phyloP scores from a whole-genome alignment of 1,284 basidiomycete species.

The Sanghuangporus weigelae region DNA sequence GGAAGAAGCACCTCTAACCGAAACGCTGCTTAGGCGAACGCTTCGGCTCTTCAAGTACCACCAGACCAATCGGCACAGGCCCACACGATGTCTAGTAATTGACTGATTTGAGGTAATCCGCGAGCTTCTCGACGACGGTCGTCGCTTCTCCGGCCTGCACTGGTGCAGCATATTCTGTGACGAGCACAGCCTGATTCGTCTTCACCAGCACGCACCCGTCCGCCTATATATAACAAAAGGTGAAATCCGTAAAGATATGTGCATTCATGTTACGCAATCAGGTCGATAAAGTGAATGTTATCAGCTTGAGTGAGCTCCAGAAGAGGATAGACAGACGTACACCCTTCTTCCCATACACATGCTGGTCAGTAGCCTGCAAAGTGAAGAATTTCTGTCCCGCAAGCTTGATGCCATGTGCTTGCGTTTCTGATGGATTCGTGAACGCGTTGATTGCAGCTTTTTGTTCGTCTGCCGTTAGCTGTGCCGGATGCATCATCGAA shows the following conservation, averaged over 20 bases:
- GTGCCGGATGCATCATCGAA: not conserved
- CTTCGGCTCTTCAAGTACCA: not conserved
- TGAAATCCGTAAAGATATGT: not conserved
- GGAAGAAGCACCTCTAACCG: not conserved
- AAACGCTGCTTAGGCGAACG: not conserved
- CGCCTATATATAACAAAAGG: slow-evolving; percentile 40
- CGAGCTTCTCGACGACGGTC: slow-evolving; percentile 67
- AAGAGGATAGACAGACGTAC: slow-evolving; percentile 42
- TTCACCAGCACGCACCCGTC: slow-evolving; percentile 82
- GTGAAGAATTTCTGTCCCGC: slow-evolving; percentile 80
- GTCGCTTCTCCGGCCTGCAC: slow-evolving; percentile 71
- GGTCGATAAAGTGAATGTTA: not conserved
- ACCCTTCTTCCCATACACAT: slow-evolving; percentile 78
- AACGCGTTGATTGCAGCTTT: slow-evolving; percentile 57
- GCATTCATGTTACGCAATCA: not conserved
- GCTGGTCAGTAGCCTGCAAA: slow-evolving; percentile 52
- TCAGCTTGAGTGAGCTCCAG: not conserved
- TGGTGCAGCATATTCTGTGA: slow-evolving; percentile 74
- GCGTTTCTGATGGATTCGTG: slow-evolving; percentile 38
- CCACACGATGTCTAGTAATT: slow-evolving; percentile 41
- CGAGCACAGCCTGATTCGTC: slow-evolving; percentile 85
- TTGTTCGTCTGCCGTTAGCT: slow-evolving; percentile 80
- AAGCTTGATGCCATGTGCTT: slow-evolving; percentile 63
- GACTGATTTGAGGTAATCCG: slow-evolving; percentile 73
- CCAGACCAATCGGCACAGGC: not conserved